Evolutionary conservation across 176 grass and related monocot species (phyloP).

Genomic region (Oryza glumipatula): DNA sequence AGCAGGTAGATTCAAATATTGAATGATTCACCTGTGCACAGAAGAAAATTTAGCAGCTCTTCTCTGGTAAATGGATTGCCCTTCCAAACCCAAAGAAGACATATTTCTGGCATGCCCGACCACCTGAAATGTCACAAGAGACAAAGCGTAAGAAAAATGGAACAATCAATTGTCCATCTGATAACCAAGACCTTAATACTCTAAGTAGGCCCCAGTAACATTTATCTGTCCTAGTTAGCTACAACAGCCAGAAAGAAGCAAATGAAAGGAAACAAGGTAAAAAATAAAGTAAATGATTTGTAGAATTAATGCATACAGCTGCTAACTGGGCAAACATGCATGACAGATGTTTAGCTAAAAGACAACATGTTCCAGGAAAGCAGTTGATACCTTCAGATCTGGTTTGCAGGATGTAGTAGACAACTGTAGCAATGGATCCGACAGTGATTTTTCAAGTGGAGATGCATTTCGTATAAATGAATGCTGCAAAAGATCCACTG

Average conservation of each 20-base stretch:
- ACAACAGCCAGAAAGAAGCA: not conserved
- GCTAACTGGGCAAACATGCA: conserved; percentile 16
- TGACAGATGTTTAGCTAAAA: conserved; percentile 15
- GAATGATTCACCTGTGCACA: conserved; percentile 53
- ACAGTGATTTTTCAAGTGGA: conserved; percentile 60
- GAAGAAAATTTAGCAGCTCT: conserved; percentile 73
- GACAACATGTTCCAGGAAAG: conserved; percentile 24
- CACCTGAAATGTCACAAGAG: conserved; percentile 53
- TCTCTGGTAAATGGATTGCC: conserved; percentile 77
- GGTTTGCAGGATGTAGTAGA: conserved; percentile 50
- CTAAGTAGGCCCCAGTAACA: conserved; percentile 23
- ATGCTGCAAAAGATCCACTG: conserved; percentile 90
- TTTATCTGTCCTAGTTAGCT: not conserved
- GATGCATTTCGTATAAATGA: conserved; percentile 82
- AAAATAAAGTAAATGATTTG: conserved; percentile 16
- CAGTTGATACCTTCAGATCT: conserved; percentile 61
- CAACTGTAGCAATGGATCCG: conserved; percentile 60
- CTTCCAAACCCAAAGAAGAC: conserved; percentile 85
- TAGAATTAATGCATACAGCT: not conserved
- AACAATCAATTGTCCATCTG: not conserved
- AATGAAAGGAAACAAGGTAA: conserved; percentile 2
- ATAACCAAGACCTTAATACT: not conserved
- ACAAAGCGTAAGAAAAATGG: conserved; percentile 39
- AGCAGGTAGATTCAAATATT: conserved; percentile 18
- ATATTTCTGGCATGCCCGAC: conserved; percentile 72